Evolutionary conservation across 495 filamentous ascomycete genomes (phyloP), one percentile per base, ranked within the genome.

Genomic region (Penicillium parvum): DNA sequence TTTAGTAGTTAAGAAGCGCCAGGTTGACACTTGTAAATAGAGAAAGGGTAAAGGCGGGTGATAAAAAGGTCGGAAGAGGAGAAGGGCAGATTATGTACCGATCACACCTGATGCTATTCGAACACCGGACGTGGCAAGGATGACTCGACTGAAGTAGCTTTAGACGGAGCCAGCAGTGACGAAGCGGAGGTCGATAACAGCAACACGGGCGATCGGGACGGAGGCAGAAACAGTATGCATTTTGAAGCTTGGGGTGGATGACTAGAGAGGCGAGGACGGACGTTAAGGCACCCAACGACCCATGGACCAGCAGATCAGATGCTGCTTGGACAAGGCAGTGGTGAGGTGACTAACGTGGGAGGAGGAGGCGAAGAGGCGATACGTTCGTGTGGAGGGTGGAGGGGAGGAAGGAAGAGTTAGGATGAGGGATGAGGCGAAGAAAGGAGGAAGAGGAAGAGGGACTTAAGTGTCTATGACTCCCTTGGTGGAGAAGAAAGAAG

Each of bases 1-100:
- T 68, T 41, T 70, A 63, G 40, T 41, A 53, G 43, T 46, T 42
- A 41, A 46, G 34, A 42, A 52, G 59, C 58, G 62, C 68, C 68
- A 68, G 63, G 44, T 53, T 64, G 46, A 57, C 43, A 49, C 38
- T 21, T 21, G 23, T 32, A 28, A 28, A 10, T 23, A 42, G 28
- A 14, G 46, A 26, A n/a, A 43, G 39, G 25, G 25, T 32, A 18
- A 40, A 28, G 44, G 19, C 17, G 23, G 25, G 19, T 16, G 30
- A 28, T 21, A 35, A 3, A 34, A 36, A 12, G 10, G 37, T 19
- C 1, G 22, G n/a, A 15, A 22, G 37, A 20, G 30, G 26, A 42
- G 12, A n/a, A 27, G 21, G 12, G 10, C 22, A 43, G 33, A 27
- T 15, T 18, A 19, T 2, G 36, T 28, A 49, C 55, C 61, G 61